Evolutionary conservation across 2,329 filamentous ascomycete species (phyloP), one percentile per base, ranked within the genome.

Genomic region (Penicillium hesseltinei): DNA sequence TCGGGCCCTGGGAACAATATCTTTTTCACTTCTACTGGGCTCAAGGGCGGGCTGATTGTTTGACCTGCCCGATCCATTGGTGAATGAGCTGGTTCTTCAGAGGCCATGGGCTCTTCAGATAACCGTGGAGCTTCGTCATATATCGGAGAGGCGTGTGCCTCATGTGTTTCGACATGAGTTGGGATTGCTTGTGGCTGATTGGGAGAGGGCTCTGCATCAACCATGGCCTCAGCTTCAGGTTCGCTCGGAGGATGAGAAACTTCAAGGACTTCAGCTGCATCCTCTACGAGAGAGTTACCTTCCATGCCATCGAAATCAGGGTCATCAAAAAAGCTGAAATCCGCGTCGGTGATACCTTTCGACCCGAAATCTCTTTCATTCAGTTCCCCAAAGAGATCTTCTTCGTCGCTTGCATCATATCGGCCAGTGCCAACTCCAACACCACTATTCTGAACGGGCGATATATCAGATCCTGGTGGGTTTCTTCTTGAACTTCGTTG

Each of bases 241-340:
- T 64, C 57, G 17, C 51, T 50, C 13, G 54, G 35, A 21, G 60
- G 53, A 51, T 55, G n/a, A 15, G 44, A 46, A 27, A 60, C 59
- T 45, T 65, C 55, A 40, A 60, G 48, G 15, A 55, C 51, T 29
- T 62, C 63, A 38, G 62, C 55, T 7, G 38, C 29, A 46, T 63
- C 55, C n/a, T 61, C 59, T 10, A 50, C 21, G n/a, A 51, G 43
- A 21, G 59, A 51, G 23, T 56, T 62, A 44, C 57, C 57, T 44
- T 57, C 64, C 51, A 69, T 64, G 8, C 58, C 58, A 10, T 68
- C 69, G 47, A 73, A 73, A 42, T 71, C 76, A 46, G 80, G 81
- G 33, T 82, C 80, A 66, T 88, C 84, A 63, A 88, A 88, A 68
- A 87, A 88, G 66, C 80, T 85, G 69, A 87, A 88, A 64, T 88